Evolutionary conservation across 331 rosid species (phyloP), one percentile per base, ranked within the genome.

Genomic region (Erythrophleum ivorense): DNA sequence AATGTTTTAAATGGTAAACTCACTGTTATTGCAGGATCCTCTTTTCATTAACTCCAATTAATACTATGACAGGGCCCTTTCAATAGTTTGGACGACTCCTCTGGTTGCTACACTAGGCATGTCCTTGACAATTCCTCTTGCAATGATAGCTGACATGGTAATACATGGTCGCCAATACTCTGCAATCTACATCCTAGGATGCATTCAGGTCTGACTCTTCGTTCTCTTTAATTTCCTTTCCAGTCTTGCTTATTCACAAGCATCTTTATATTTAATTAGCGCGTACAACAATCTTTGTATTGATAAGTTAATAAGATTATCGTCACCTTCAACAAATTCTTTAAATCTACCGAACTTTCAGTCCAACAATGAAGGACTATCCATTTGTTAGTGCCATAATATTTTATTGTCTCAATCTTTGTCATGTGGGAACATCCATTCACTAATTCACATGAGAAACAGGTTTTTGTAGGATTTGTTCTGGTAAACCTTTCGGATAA

Each of bases 1-100:
- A 49, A 29, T 19, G 10, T 13, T 53, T 67, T n/a, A 18, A 19
- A 67, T 7, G 13, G 48, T 46, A 34, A 12, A 53, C 16, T 16
- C 52, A 12, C 33, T 29, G 41, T 54, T 69, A 73, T 75, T 75
- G 18, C 24, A 54, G 3, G 15, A 58, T 16, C 7, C 18, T 73
- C 15, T 57, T 80, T 31, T 66, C 7, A 41, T 12, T 57, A 74
- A 86, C 46, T 7, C 9, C 0, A 5, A 29, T 62, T 31, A 49
- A 71, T 48, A 82, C 7, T 38, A 18, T 76, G 19, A 63, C 88
- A 93, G 97, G 93, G 97, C 93, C 21, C 85, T 91, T 65, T 91
- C 97, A 38, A 89, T 93, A 69, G 88, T 91, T 48, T 93, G 97
- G 97, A 93, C 93, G 7, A 78, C 93, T 78, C 97, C 97, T 19